Percentiles rank a stretch among this genome's conserved stretches.
These are phyloP conservation scores for Avena sativa DNA, from an alignment of 176 grass and related monocot genomes.

Conservation along the genomic window DNA sequence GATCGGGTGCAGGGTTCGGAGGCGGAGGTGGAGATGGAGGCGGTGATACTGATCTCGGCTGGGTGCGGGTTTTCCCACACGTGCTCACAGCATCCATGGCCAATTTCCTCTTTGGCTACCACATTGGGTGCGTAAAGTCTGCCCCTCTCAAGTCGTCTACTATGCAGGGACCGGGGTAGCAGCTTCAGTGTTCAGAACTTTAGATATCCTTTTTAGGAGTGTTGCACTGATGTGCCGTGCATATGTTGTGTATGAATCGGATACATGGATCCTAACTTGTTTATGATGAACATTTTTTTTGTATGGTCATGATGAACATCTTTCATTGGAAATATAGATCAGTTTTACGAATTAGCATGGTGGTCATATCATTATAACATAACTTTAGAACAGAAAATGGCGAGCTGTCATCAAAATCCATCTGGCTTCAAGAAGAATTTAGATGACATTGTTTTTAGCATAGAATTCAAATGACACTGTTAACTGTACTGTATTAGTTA, in stretches of 20 bases:
- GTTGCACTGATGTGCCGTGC: not conserved
- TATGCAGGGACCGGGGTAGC: not conserved
- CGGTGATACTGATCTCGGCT: conserved; percentile 61
- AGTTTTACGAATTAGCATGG: not conserved
- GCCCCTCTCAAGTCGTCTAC: not conserved
- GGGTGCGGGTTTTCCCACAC: conserved; percentile 85
- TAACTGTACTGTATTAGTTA: not conserved
- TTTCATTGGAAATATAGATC: not conserved
- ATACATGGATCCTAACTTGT: not conserved
- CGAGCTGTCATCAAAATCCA: not conserved
- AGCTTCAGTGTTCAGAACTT: not conserved
- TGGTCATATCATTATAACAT: conserved; percentile 7
- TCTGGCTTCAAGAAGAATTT: conserved; percentile 11
- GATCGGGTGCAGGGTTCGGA: conserved; percentile 22
- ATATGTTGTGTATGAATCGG: not conserved
- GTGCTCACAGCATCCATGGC: conserved; percentile 92
- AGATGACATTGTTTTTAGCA: not conserved
- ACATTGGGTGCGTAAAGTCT: conserved; percentile 88
- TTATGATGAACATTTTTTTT: not conserved
- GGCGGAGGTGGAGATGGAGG: conserved; percentile 32
- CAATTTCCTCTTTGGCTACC: conserved; percentile 95
- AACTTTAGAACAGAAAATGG: not conserved
- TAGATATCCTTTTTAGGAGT: not conserved
- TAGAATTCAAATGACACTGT: not conserved
- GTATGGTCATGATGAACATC: not conserved